Base-by-base conservation (phyloP, 2,329 filamentous ascomycete species). In the Orbilia javanica region DNA sequence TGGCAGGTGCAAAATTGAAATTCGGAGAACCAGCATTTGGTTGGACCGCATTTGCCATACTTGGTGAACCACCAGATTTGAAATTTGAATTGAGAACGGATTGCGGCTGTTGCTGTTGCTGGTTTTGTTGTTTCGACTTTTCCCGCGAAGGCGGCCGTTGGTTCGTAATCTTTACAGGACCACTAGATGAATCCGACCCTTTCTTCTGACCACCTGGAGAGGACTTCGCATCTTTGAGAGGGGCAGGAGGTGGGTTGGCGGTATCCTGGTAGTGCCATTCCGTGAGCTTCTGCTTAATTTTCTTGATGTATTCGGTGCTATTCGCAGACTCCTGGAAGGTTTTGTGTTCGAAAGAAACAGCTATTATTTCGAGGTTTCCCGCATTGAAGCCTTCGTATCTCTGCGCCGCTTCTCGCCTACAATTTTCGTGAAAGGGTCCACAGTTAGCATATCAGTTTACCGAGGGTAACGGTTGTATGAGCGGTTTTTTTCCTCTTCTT, bases 261-360 rank as follows among this genome's bases (percentile, higher is more conserved):
- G 53, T 65, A 50, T 72, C 67, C 60, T 72, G 76, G 55, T 81
- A 81, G 39, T 80, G 79, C 80, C 80, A 81, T 79, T 81, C 80
- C 18, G 64, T 76, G n/a, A 81, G 72, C 75, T 81, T 81, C 42
- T 73, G 68, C 36, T 74, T 74, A 46, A 81, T 81, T 65, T 80
- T 81, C 31, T 64, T 55, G 53, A 80, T 79, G 55, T 81, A 81
- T 44, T 81, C 80, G 44, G 66, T 76, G 71, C 76, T 80, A 53
- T 80, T 81, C 50, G 72, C 70, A 18, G 80, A 79, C 27, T 81
- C 80, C n/a, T 79, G 77, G 60, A 81, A 81, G 25, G 79, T 80
- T 50, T 80, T 79, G 77, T 81, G 80, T 46, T 81, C 80, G 66
- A 81, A 81, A 11, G 79, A 80, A 68, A 79, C 80, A 6, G 80